Conservation (phyloP, 2,329 filamentous ascomycete species). For the Drechslerella coelobrocha region DNA sequence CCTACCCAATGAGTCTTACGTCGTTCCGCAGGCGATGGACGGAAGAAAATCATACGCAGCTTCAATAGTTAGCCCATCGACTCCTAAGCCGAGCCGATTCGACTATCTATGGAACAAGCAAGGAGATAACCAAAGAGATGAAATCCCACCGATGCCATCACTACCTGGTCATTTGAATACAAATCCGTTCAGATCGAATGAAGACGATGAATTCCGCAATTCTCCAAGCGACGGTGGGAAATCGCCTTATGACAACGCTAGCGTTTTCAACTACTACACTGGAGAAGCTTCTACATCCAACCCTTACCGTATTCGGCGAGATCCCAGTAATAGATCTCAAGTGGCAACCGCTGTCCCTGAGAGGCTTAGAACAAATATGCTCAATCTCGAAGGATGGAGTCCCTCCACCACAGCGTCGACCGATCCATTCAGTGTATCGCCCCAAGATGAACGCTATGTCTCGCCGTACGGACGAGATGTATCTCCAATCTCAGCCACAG, state of each 20-base stretch:
- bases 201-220: slow-evolving; percentile 9
- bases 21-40: slow-evolving; percentile 22
- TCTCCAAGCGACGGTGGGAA: slow-evolving; percentile 19
- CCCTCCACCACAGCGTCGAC: slow-evolving; percentile 33
- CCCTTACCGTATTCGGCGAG: neutral
- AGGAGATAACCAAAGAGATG: slow-evolving; percentile 15
- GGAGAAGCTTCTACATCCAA: slow-evolving; percentile 8
- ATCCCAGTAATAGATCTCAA: slow-evolving; percentile 11
- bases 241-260: slow-evolving; percentile 36
- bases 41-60: slow-evolving; percentile 38
- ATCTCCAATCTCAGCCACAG: slow-evolving; percentile 19
- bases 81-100: slow-evolving; percentile 21
- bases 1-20: slow-evolving; percentile 36
- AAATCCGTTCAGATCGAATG: slow-evolving; percentile 29
- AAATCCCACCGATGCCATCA: slow-evolving; percentile 30
- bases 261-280: slow-evolving; percentile 44
- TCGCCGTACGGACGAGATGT: slow-evolving; percentile 11
- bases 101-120: slow-evolving; percentile 32
- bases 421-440: slow-evolving; percentile 34
- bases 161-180: neutral
- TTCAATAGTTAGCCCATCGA: slow-evolving; percentile 42
- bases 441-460: slow-evolving; percentile 14
- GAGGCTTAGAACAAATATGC: slow-evolving; percentile 28
- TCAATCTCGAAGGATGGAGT: slow-evolving; percentile 41
- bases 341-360: slow-evolving; percentile 11